Base-by-base conservation (phyloP, 768 basidiomycete genomes). In the Leccinum rimulosum region DNA sequence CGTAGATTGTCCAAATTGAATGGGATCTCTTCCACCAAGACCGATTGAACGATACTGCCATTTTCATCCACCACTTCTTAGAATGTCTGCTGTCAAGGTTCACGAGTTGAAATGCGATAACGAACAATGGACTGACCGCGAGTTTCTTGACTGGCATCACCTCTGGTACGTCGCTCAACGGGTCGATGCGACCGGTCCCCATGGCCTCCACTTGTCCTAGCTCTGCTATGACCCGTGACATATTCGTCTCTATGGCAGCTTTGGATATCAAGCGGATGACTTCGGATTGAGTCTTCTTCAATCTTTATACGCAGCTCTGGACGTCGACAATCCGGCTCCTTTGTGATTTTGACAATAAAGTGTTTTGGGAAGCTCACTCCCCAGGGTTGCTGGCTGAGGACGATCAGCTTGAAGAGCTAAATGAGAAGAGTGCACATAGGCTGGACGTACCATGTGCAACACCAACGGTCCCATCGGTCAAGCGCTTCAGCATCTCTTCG, bases 1-100 rank as follows among this genome's bases (percentile, higher is more conserved):
- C 91, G 85, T 35, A 95, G 79, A 53, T 82, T 84, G 22, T 81
- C 77, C 52, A 94, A 79, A 68, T 93, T 91, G 76, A 91, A 93
- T 2, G 90, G 90, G 7, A 91, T 75, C 61, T 82, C 79, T 56
- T 64, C 64, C 43, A 53, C 49, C 1, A 55, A 6, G 28, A 61
- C 54, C 47, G 75, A 69, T 15, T 56, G 45, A 59, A 69, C 54
- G 15, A 70, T 53, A 11, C 61, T 49, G 12, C 48, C 48, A 15
- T 49, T 22, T 49, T 49, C 48, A 49, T 49, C 48, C 14, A 49
- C 14, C 2, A 49, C 19, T 12, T 49, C 48, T 27, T 49, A 12
- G 22, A 25, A 49, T 27, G 19, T 10, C 14, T 61, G 43, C 64
- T 72, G 58, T 19, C 14, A 5, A 30, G 17, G 11, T 48, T 40